These are phyloP conservation scores for Neoscytalidium dimidiatum DNA, from an alignment of 2,329 filamentous ascomycete species.

Conservation along the genomic window DNA sequence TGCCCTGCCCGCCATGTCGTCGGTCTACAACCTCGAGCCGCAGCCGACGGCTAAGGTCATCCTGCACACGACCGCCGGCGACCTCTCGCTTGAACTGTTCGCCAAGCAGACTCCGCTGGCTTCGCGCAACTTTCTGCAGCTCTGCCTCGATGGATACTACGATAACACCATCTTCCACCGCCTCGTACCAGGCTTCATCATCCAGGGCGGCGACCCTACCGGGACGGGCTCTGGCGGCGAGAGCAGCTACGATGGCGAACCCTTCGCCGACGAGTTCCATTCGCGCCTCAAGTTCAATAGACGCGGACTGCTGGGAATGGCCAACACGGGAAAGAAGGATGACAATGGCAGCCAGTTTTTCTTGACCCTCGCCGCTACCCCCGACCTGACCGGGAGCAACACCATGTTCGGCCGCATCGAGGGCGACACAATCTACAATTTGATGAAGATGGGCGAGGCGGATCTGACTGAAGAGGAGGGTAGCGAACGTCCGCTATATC, in stretches of 20 bases:
- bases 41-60: constrained; percentile 91
- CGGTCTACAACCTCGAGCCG: constrained; percentile 91
- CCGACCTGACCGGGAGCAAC: constrained; percentile 85
- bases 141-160: constrained; percentile 94
- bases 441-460: constrained; percentile 88
- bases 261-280: constrained; percentile 89
- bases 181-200: constrained; percentile 84
- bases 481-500: constrained; percentile 81
- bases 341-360: constrained; percentile 98
- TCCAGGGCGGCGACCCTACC: constrained; percentile 93
- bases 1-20: constrained; percentile 65
- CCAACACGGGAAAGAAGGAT: constrained; percentile 75
- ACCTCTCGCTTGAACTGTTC: constrained; percentile 89
- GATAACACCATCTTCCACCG: constrained; percentile 92
- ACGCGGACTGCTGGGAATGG: constrained; percentile 91
- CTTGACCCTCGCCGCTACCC: constrained; percentile 79
- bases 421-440: constrained; percentile 93
- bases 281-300: constrained; percentile 90
- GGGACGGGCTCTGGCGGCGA: constrained; percentile 90
- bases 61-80: constrained; percentile 85
- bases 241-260: constrained; percentile 82
- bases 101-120: constrained; percentile 91
- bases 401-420: constrained; percentile 91
- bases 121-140: constrained; percentile 93
- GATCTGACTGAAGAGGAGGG: constrained; percentile 77